phyloP scores from a whole-genome alignment of 2,329 filamentous ascomycete species.

The Magnaporthales sp. region DNA sequence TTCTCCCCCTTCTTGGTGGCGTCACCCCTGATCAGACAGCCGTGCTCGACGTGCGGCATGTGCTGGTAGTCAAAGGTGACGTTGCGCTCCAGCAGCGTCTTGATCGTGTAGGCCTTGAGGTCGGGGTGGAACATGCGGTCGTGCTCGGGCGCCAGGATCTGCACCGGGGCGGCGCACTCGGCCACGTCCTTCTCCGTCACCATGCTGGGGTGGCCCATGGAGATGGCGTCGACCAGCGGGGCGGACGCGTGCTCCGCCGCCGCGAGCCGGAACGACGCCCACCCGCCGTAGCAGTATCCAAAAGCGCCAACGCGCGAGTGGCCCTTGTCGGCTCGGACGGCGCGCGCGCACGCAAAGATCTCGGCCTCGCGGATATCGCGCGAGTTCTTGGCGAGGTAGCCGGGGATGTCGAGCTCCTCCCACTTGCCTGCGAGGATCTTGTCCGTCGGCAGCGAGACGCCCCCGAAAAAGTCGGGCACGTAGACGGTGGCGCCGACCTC shows the following conservation, averaged over 20 bases:
- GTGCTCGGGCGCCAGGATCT: conserved; percentile 39
- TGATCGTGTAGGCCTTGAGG: conserved; percentile 33
- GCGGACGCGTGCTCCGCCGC: conserved; percentile 19
- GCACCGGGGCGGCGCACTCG: conserved; percentile 35
- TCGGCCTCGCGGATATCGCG: conserved; percentile 28
- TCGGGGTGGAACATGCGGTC: conserved; percentile 33
- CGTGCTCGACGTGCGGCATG: conserved; percentile 40
- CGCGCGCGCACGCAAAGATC: conserved; percentile 26
- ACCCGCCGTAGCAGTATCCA: conserved; percentile 43
- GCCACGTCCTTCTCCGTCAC: conserved; percentile 36
- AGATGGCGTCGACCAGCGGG: conserved; percentile 34
- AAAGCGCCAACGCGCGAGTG: conserved; percentile 28
- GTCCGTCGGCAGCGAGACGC: conserved; percentile 20
- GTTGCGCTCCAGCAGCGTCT: conserved; percentile 25
- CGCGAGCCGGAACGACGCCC: conserved; percentile 38
- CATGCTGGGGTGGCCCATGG: conserved; percentile 33
- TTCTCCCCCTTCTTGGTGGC: conserved; percentile 26
- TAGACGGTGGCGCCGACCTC: conserved; percentile 35
- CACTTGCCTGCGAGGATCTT: conserved; percentile 16
- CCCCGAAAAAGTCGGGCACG: conserved; percentile 37
- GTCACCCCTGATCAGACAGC: conserved; percentile 33
- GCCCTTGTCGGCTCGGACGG: conserved; percentile 23
- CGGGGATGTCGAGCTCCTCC: conserved; percentile 25
- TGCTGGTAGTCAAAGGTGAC: conserved; percentile 40
- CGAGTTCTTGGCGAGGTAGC: conserved; percentile 25